Conservation (phyloP, 192 early-diverging fungal genomes). For the Entomortierella parvispora region DNA sequence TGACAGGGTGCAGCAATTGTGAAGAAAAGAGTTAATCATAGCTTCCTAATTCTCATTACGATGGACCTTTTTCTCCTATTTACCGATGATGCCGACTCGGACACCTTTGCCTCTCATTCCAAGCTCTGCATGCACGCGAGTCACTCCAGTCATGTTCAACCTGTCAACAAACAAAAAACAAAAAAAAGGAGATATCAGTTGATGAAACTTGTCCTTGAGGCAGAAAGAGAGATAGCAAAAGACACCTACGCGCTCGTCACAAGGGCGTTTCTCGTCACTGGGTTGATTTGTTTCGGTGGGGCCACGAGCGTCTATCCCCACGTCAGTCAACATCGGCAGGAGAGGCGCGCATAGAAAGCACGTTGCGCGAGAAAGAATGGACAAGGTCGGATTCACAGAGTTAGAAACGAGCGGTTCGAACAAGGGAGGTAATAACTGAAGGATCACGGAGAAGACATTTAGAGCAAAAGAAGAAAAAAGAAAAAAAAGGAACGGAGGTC, state of each 20-base stretch:
- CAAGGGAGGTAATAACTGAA: too few relatives aligned
- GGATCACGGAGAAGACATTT: background rate
- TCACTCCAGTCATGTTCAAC: constrained; percentile 52
- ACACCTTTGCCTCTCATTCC: constrained; percentile 31
- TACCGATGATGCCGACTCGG: constrained; percentile 63
- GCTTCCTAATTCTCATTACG: too few relatives aligned
- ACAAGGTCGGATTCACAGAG: too few relatives aligned
- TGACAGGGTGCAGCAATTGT: too few relatives aligned
- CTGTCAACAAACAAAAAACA: constrained; percentile 1
- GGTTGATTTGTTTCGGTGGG: constrained; percentile 16
- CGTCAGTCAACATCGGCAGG: background rate
- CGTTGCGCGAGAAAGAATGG: too few relatives aligned
- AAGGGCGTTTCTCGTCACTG: constrained; percentile 8
- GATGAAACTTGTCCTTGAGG: too few relatives aligned
- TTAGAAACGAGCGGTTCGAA: too few relatives aligned
- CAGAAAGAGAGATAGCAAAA: too few relatives aligned
- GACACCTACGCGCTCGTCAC: constrained; percentile 39
- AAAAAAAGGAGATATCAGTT: background rate
- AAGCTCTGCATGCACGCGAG: constrained; percentile 38
- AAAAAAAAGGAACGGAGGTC: too few relatives aligned
- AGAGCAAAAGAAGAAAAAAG: background rate
- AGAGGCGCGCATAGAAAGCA: too few relatives aligned
- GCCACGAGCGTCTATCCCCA: constrained; percentile 17
- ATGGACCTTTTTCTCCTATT: background rate
- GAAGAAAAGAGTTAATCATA: too few relatives aligned